Evolutionary conservation across 2,329 filamentous ascomycete species (phyloP), one percentile per base, ranked within the genome.

Genomic region (Monilinia vaccinii-corymbosi): DNA sequence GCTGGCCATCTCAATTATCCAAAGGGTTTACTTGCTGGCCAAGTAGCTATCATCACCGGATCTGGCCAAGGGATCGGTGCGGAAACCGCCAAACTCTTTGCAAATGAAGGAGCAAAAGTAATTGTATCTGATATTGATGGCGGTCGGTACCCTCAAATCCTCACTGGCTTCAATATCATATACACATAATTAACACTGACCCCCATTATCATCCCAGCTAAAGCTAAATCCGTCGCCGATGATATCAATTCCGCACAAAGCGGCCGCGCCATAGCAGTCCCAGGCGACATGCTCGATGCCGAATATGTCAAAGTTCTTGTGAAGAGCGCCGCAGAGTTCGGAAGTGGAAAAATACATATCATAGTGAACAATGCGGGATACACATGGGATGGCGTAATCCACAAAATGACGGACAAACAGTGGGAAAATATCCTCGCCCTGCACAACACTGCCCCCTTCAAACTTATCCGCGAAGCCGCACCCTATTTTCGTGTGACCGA

Each of bases 361-460:
- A 87, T 96, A 60, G 88, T 96, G 62, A 95, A 96, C 75, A 96
- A 96, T 72, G 91, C 91, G 0, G 91, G 90, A 46, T 95, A 90
- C 75, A 96, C 91, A 0, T 96, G 91, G 89, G 91, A 96, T 73
- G 91, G 87, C 8, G 90, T 95, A 44, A 91, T 95, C 66, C 89
- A 95, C 79, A 95, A 94, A 80, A 93, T 91, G 79, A 88, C 86
- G 18, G 89, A 95, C 78, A 89, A 89, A 77, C 90, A 95, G 79
- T 95, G 89, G 89, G 87, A 94, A 64, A 91, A 87, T 55, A 96
- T 96, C 72, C 76, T 96, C 34, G 84, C 86, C 25, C 79, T 96
- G 51, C 91, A 96, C 79, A 86, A 82, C 71, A 94, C 89, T 14
- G 90, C 88, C 2, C 91, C 91, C 13, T 96, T 96, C 79, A 87